phyloP scores from a whole-genome alignment of 352 stramenopile genomes.

The Phytophthora citricola region DNA sequence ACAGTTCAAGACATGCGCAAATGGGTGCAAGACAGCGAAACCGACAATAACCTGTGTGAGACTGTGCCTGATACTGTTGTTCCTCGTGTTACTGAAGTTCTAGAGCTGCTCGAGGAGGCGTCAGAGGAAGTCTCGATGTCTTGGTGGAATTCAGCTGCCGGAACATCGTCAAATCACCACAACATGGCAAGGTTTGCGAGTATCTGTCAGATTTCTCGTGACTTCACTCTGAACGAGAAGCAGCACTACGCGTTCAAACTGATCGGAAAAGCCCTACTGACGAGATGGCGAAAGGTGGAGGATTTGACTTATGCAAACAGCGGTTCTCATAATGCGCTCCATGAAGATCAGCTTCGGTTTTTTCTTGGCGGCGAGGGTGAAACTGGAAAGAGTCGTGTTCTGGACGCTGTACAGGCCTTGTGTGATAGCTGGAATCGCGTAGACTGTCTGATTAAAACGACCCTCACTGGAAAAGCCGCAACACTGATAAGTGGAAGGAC shows the following conservation, averaged over 20 bases:
- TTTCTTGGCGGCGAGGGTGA: background rate
- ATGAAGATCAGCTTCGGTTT: background rate
- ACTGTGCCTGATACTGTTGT: background rate
- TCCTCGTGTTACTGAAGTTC: background rate
- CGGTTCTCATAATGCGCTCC: background rate
- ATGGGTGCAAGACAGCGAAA: constrained; percentile 3
- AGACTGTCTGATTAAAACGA: background rate
- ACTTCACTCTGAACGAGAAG: background rate
- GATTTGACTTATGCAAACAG: background rate
- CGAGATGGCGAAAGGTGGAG: background rate
- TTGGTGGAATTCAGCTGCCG: background rate
- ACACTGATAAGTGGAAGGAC: background rate
- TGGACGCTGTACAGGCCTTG: background rate
- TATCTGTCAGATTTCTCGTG: background rate
- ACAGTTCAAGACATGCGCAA: background rate
- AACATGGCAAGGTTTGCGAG: background rate
- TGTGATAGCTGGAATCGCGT: background rate
- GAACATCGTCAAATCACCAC: background rate
- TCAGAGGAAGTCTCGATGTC: background rate
- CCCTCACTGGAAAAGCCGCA: background rate
- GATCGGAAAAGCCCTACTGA: background rate
- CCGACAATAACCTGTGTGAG: background rate
- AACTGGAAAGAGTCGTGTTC: background rate
- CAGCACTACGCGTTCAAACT: background rate
- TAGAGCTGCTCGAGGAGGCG: background rate